Base-by-base conservation (phyloP, 805 yeast genomes). In the Candida caryicola region DNA sequence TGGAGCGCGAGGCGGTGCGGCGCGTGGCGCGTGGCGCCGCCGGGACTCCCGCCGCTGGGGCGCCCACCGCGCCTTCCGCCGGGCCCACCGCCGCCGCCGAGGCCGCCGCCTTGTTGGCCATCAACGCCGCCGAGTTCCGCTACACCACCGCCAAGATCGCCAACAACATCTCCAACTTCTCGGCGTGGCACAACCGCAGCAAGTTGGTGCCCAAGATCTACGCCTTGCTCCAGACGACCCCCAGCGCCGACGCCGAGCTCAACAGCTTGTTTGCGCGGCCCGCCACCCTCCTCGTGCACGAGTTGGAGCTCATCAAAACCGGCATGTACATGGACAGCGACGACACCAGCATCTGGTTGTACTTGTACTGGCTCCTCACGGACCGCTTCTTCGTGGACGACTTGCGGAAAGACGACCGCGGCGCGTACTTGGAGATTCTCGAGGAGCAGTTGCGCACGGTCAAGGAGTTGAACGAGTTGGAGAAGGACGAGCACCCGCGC, bases 151-250 rank as follows among this genome's bases (percentile, higher is more conserved):
- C 66, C 35, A 84, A 82, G 66, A 88, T 93, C 50, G 85, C 84
- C 51, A 74, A 72, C 39, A 85, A 93, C 59, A 87, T 90, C 41
- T 85, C 96, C 27, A 93, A 93, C 60, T 93, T 84, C 53, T 86
- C 96, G 2, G 98, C 99, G 4, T 89, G 96, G 95, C 97, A 91
- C 59, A 86, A 87, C 57, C 70, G 98, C 45, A 75, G 88, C 1
- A 80, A 77, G 40, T 62, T 90, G 42, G 73, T 91, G 9, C 79
- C 81, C 2, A 62, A 61, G 35, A 58, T 85, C 35, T 70, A 77
- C 37, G 46, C 51, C 1, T 35, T 46, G 31, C 32, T 49, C 16
- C 34, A 3, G 31, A 37, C 27, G 18, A 31, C 6, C 17, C 7
- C 7, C 7, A 21, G 25, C 10, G 25, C 7, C 7, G 25, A 21